Percentiles rank a stretch among this genome's conserved stretches.
Conservation (phyloP, 2,329 filamentous ascomycete genomes). For the Phaeosphaeria sp. region DNA sequence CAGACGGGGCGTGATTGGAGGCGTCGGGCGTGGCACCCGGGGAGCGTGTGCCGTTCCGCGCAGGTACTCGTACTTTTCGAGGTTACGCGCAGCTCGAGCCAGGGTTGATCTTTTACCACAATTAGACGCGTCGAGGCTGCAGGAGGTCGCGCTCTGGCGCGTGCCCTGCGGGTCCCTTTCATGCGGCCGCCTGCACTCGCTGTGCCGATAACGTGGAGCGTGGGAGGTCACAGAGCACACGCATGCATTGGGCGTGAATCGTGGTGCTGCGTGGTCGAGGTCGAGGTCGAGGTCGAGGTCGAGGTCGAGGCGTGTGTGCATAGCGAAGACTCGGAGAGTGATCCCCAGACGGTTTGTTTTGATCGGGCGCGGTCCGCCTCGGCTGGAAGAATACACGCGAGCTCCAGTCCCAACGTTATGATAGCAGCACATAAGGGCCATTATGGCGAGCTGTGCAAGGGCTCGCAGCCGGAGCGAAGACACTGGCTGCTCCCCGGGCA, state of each 20-base stretch:
- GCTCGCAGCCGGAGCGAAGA: conserved; percentile 20
- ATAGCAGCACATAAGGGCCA: not conserved
- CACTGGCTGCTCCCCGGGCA: conserved; percentile 22
- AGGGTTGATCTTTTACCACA: conserved; percentile 21
- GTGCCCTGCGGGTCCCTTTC: conserved; percentile 27
- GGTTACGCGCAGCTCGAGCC: conserved; percentile 10
- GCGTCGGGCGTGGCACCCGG: conserved; percentile 28
- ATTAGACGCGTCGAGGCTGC: conserved; percentile 17
- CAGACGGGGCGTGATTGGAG: conserved; percentile 15
- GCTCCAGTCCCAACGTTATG: conserved; percentile 10
- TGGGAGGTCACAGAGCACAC: conserved; percentile 12
- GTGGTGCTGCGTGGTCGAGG: conserved; percentile 1
- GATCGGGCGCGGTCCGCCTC: not conserved
- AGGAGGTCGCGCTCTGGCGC: conserved; percentile 23
- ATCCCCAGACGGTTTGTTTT: not conserved
- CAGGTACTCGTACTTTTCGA: conserved; percentile 2
- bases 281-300: not conserved
- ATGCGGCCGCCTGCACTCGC: conserved; percentile 28
- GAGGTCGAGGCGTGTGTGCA: not conserved
- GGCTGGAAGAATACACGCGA: conserved; percentile 14
- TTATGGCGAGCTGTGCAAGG: conserved; percentile 9
- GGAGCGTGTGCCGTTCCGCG: conserved; percentile 27
- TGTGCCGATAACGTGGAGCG: conserved; percentile 14
- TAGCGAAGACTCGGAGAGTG: not conserved
- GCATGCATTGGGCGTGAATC: not conserved